Conservation (phyloP, 768 basidiomycete genomes). For the Boletus rufocinnamomeus region DNA sequence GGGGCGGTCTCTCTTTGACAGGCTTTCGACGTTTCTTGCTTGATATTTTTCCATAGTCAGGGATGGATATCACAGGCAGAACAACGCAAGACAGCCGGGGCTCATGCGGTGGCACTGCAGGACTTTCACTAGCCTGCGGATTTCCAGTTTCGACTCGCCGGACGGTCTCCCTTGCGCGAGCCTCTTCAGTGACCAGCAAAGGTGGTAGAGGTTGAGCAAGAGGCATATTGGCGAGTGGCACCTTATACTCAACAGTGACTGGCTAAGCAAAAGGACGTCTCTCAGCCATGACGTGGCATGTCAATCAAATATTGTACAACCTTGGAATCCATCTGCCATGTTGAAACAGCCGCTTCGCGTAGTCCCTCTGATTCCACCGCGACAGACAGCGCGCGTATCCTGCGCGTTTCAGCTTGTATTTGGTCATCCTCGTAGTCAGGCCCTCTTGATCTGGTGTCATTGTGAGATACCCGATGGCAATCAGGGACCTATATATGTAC, state of each 20-base stretch:
- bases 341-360: slow-evolving; percentile 24
- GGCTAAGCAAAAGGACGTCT: slow-evolving; percentile 13
- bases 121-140: neutral
- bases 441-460: slow-evolving; percentile 42
- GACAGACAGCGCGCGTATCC: slow-evolving; percentile 38
- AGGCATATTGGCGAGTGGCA: neutral
- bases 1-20: slow-evolving; percentile 19
- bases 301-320: slow-evolving; percentile 6
- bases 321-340: slow-evolving; percentile 23
- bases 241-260: slow-evolving; percentile 12
- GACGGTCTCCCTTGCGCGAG: neutral
- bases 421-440: slow-evolving; percentile 53
- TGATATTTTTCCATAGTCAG: neutral
- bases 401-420: slow-evolving; percentile 44
- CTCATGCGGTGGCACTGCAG: slow-evolving; percentile 27
- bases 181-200: slow-evolving; percentile 29
- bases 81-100: slow-evolving; percentile 18
- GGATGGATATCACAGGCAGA: slow-evolving; percentile 18
- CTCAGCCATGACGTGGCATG: neutral
- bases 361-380: slow-evolving; percentile 40
- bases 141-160: neutral
- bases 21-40: slow-evolving; percentile 15
- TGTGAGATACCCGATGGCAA: neutral
- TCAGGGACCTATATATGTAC: slow-evolving; percentile 32
- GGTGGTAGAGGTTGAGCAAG: slow-evolving; percentile 13